phyloP scores from a whole-genome alignment of 73 alveolate genomes.

The Breviolum minutum region DNA sequence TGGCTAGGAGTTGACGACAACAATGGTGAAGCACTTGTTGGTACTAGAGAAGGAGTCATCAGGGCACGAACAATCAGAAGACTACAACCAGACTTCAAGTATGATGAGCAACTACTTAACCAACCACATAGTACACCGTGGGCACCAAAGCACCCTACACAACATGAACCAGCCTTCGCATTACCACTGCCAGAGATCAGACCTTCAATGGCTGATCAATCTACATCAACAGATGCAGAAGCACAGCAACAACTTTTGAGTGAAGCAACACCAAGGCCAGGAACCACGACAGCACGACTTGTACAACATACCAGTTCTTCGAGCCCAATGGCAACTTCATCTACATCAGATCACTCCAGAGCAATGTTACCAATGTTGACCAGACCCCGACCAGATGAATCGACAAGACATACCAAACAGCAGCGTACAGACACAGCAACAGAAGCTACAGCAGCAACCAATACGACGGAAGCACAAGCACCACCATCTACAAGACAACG shows the following conservation, averaged over 20 bases:
- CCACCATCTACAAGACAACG: too few species aligned
- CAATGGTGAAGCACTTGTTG: background rate
- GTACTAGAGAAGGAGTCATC: background rate
- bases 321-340: background rate
- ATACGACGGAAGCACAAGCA: too few species aligned
- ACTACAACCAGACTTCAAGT: too few species aligned
- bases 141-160: background rate
- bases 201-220: background rate
- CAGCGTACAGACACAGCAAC: too few species aligned
- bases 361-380: background rate
- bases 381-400: too few species aligned
- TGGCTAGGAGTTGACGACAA: conserved; percentile 1
- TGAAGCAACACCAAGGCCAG: background rate
- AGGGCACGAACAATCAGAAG: background rate
- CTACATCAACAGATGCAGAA: too few species aligned
- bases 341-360: background rate
- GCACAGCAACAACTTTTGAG: background rate
- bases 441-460: too few species aligned
- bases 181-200: background rate
- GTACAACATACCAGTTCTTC: background rate
- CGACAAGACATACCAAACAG: too few species aligned
- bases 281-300: background rate
- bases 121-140: background rate
- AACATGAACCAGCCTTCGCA: background rate
- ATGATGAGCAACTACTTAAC: too few species aligned